Evolutionary conservation across 2,329 filamentous ascomycete species (phyloP).

Genomic region (Scolecobasidium constrictum): DNA sequence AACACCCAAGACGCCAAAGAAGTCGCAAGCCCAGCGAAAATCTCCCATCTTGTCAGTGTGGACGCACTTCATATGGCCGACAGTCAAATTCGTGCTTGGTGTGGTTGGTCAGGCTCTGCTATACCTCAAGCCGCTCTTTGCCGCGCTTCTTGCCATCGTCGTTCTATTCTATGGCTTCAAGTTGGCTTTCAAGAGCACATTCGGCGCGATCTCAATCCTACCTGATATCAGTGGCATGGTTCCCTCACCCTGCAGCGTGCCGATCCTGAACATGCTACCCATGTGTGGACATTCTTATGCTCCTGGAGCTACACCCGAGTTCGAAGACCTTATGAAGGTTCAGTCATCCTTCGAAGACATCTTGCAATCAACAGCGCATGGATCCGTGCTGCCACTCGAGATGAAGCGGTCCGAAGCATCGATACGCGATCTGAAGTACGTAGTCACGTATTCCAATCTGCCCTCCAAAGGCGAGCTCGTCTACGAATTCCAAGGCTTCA

Average conservation of each 20-base stretch:
- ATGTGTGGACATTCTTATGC: neutral
- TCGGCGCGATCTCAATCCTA: neutral
- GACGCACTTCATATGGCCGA: slow-evolving; percentile 2
- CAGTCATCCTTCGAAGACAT: slow-evolving; percentile 71
- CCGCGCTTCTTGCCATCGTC: slow-evolving; percentile 2
- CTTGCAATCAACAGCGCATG: slow-evolving; percentile 54
- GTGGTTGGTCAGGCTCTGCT: slow-evolving; percentile 4
- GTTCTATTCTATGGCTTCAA: neutral
- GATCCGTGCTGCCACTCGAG: slow-evolving; percentile 59
- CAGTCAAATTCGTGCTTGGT: neutral
- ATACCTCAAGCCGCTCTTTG: slow-evolving; percentile 4
- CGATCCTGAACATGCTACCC: slow-evolving; percentile 1
- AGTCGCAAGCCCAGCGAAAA: too few species aligned
- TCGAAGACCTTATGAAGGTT: slow-evolving; percentile 62
- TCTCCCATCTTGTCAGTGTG: too few species aligned
- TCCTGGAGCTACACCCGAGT: slow-evolving; percentile 35
- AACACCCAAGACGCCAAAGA: neutral
- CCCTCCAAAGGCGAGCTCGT: slow-evolving; percentile 60
- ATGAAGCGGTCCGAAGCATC: slow-evolving; percentile 70
- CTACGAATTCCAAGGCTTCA: slow-evolving; percentile 65
- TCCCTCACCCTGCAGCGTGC: slow-evolving; percentile 2
- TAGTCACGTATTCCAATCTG: slow-evolving; percentile 60
- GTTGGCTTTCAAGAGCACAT: neutral
- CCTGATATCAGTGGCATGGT: neutral
- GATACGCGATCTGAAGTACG: slow-evolving; percentile 61